Evolutionary conservation across 148 eudicot genomes (phyloP), one percentile per base, ranked within the genome.

Genomic region (Diospyros lotus): DNA sequence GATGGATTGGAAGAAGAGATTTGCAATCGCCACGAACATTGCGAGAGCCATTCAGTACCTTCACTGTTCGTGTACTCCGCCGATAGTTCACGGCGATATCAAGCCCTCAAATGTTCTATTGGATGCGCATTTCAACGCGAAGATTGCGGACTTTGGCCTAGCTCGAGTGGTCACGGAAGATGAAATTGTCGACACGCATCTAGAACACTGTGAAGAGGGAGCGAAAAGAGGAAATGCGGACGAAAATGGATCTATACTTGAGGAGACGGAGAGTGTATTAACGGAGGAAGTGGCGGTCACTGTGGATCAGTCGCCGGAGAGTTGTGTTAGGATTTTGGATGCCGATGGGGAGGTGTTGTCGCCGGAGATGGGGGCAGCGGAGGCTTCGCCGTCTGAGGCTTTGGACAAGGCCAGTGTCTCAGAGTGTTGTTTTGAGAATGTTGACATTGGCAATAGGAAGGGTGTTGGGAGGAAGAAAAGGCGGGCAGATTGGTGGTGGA

Each of bases 401-500:
- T 77, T 85, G 44, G 97, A 90, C 44, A 82, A 86, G 85, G 79
- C 84, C 58, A 89, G 91, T 69, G 76, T 83, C 66, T 85, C 94
- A 6, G 95, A 93, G 80, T 79, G 90, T 75, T 82, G 81, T 77
- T 80, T 82, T 44, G 96, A 93, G 51, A 80, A 96, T 71, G 87
- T 91, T 39, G 98, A 93, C 58, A 89, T 91, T 75, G 88, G 79
- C 18, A 76, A 75, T 73, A 71, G 83, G 81, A 87, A 80, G 67
- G 64, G 69, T 43, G 69, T 76, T 66, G 86, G 84, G 76, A 85
- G 82, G 87, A 90, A 87, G 82, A 87, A 77, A 79, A 71, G 85
- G 56, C 87, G 81, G 67, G 84, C 90, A 64, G 97, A 91, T 79
- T 94, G 98, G 98, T 94, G 98, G 98, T 93, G 98, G 98, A 93